These are phyloP conservation scores for Thielaviopsis euricoi DNA, from an alignment of 2,329 filamentous ascomycete genomes.

Conservation along the genomic window DNA sequence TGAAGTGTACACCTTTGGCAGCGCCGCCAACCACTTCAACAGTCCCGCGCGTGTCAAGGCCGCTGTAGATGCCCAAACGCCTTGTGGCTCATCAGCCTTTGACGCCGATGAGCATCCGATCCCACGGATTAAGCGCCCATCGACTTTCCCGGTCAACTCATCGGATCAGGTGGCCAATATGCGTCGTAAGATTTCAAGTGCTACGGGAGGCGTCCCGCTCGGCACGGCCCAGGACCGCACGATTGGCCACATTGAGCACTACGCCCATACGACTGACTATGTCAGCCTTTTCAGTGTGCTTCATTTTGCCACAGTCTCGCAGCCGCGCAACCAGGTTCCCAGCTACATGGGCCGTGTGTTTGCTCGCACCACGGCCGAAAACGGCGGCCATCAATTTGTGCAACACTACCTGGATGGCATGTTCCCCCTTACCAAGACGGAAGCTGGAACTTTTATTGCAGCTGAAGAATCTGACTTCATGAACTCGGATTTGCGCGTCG, in stretches of 20 bases:
- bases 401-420: slow-evolving; percentile 47
- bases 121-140: slow-evolving; percentile 13
- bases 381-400: slow-evolving; percentile 40
- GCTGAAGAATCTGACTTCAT: slow-evolving; percentile 41
- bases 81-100: not conserved
- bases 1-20: slow-evolving; percentile 66
- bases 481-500: slow-evolving; percentile 36
- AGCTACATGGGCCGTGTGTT: slow-evolving; percentile 49
- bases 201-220: slow-evolving; percentile 11
- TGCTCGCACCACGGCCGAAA: slow-evolving; percentile 26
- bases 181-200: slow-evolving; percentile 20
- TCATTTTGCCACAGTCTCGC: slow-evolving; percentile 40
- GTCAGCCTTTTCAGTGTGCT: slow-evolving; percentile 61
- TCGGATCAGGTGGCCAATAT: slow-evolving; percentile 20
- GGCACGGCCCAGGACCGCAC: slow-evolving; percentile 22
- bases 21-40: slow-evolving; percentile 68
- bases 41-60: slow-evolving; percentile 33
- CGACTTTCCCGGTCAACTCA: slow-evolving; percentile 13
- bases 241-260: slow-evolving; percentile 64
- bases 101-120: not conserved
- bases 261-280: slow-evolving; percentile 57
- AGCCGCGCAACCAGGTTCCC: slow-evolving; percentile 30
- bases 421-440: slow-evolving; percentile 35
- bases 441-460: slow-evolving; percentile 25
- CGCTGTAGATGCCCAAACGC: not conserved